These are phyloP conservation scores for Kalmusia sp. DNA, from an alignment of 2,329 filamentous ascomycete species.

Conservation along the genomic window DNA sequence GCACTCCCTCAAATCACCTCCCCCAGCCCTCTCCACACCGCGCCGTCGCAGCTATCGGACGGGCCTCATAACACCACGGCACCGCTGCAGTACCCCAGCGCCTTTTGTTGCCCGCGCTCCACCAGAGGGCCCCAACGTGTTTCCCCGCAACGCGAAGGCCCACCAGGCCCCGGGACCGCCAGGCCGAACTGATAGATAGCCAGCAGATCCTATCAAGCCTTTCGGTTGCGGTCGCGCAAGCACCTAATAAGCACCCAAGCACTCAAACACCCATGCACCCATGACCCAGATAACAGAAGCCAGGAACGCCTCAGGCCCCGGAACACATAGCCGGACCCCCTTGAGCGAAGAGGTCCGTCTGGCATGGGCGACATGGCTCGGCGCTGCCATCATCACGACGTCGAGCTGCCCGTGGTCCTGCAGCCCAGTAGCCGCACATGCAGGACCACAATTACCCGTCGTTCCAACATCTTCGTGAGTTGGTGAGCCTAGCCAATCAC, in stretches of 20 bases:
- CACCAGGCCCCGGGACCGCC: neutral
- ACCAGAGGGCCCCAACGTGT: neutral
- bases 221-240: neutral
- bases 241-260: too few relatives aligned
- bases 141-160: slow-evolving; percentile 3
- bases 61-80: too few relatives aligned
- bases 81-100: too few relatives aligned
- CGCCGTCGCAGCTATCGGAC: neutral
- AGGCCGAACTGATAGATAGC: neutral
- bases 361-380: slow-evolving; percentile 34
- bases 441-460: slow-evolving; percentile 37
- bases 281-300: neutral
- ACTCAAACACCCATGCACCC: too few relatives aligned
- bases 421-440: slow-evolving; percentile 24
- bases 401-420: slow-evolving; percentile 24
- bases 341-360: slow-evolving; percentile 21
- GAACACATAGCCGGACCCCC: slow-evolving; percentile 35
- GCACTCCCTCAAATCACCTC: neutral
- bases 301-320: slow-evolving; percentile 1
- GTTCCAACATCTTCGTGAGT: slow-evolving; percentile 21
- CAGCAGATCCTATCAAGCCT: slow-evolving; percentile 7
- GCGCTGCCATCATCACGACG: slow-evolving; percentile 21
- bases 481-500: slow-evolving; percentile 38
- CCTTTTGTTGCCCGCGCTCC: neutral
- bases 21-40: neutral